Percentiles rank a stretch among this genome's conserved stretches.
phyloP scores from a whole-genome alignment of 495 filamentous ascomycete genomes.

The Penicillium goetzii region DNA sequence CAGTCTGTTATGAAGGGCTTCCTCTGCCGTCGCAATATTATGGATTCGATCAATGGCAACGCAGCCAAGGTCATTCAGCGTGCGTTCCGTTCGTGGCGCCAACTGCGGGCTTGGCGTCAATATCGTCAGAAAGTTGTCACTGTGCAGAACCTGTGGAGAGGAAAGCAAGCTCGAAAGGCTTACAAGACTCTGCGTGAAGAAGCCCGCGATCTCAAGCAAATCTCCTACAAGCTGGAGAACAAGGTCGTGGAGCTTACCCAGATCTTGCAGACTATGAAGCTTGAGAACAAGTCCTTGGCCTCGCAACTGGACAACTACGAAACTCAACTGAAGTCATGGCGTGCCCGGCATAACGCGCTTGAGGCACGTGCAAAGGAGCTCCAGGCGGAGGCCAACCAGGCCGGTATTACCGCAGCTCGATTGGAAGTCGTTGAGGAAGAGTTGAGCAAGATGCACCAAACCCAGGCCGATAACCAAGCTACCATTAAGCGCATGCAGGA shows the following conservation, averaged over 20 bases:
- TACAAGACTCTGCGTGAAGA: constrained; percentile 94
- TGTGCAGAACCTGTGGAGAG: constrained; percentile 93
- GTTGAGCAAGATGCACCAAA: constrained; percentile 87
- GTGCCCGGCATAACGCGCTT: constrained; percentile 85
- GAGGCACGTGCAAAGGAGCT: constrained; percentile 90
- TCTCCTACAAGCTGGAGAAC: constrained; percentile 98
- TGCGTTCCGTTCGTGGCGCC: constrained; percentile 78
- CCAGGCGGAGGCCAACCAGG: constrained; percentile 95
- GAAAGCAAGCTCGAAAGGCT: constrained; percentile 73
- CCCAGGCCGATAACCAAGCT: constrained; percentile 79
- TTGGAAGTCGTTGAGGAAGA: constrained; percentile 89
- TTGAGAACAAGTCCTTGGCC: constrained; percentile 85
- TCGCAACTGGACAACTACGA: constrained; percentile 96
- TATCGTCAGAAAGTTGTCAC: constrained; percentile 88
- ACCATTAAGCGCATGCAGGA: constrained; percentile 94
- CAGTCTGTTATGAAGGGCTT: constrained; percentile 91
- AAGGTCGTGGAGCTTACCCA: constrained; percentile 99
- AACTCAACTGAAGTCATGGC: constrained; percentile 91
- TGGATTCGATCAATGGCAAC: constrained; percentile 92
- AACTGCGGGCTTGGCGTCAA: constrained; percentile 80
- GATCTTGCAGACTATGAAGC: constrained; percentile 85
- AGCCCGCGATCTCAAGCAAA: constrained; percentile 96
- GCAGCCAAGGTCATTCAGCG: constrained; percentile 90
- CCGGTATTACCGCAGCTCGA: constrained; percentile 88
- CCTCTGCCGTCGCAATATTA: constrained; percentile 81